Conservation (phyloP, 192 early-diverging fungal genomes). For the Thoreauomyces humboldtii region DNA sequence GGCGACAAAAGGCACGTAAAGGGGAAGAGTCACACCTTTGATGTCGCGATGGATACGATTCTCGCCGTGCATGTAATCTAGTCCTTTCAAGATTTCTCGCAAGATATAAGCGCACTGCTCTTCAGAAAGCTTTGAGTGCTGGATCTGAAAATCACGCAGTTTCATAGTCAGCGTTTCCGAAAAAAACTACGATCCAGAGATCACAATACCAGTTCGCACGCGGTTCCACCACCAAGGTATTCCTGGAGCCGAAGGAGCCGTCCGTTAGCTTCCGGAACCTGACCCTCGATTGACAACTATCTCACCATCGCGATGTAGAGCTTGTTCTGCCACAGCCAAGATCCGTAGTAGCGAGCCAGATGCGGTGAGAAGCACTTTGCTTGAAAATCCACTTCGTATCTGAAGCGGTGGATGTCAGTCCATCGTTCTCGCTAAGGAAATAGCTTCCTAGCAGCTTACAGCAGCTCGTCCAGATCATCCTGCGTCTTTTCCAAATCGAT, state of each 20-base stretch:
- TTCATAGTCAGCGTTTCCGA: not conserved
- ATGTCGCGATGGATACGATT: constrained; percentile 67
- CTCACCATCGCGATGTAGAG: constrained; percentile 33
- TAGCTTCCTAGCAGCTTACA: constrained; percentile 2
- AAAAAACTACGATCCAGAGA: not conserved
- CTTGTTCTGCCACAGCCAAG: constrained; percentile 37
- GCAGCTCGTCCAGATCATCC: constrained; percentile 34
- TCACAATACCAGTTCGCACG: constrained; percentile 28
- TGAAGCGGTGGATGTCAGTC: not conserved
- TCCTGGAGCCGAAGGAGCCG: too few relatives aligned
- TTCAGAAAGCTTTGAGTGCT: constrained; percentile 25
- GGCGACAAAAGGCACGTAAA: constrained; percentile 56
- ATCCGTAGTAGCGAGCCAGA: constrained; percentile 34
- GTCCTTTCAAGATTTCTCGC: constrained; percentile 64
- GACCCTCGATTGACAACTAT: too few relatives aligned
- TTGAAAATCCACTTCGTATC: constrained; percentile 36
- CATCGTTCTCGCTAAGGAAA: not conserved
- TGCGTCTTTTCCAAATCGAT: constrained; percentile 35
- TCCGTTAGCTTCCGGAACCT: too few relatives aligned
- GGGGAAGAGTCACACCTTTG: constrained; percentile 65
- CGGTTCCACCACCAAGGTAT: constrained; percentile 33
- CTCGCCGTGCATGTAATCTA: constrained; percentile 64
- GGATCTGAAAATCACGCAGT: constrained; percentile 14
- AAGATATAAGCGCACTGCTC: constrained; percentile 53
- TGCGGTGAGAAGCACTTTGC: constrained; percentile 35